Percentiles rank a stretch among this genome's conserved stretches.
Conservation (phyloP, 1,284 basidiomycete species). For the Marasmius oreades region DNA sequence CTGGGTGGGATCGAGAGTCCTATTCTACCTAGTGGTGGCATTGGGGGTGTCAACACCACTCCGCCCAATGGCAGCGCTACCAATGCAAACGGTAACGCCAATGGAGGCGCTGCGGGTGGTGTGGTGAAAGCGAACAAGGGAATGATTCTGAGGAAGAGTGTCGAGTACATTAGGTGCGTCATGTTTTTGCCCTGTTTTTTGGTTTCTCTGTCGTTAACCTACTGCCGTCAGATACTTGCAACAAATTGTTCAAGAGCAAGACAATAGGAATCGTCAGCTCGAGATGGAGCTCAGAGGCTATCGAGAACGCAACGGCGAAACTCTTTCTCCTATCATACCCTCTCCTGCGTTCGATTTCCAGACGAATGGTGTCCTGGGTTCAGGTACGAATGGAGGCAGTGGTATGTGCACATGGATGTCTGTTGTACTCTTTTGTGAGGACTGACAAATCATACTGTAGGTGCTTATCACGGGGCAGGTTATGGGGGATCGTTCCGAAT, state of each 20-base stretch:
- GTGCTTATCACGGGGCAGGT: background rate
- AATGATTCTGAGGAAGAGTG: constrained; percentile 84
- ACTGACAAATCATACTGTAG: background rate
- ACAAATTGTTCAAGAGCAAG: constrained; percentile 76
- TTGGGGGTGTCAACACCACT: background rate
- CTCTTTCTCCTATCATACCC: background rate
- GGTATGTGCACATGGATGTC: background rate
- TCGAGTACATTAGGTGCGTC: constrained; percentile 77
- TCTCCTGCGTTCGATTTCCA: background rate
- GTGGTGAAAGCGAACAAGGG: constrained; percentile 86
- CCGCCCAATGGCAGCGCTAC: constrained; percentile 17
- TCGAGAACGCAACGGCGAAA: constrained; percentile 20
- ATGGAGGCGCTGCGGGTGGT: too few species aligned
- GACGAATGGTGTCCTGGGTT: background rate
- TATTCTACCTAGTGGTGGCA: background rate
- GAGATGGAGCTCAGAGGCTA: constrained; percentile 59
- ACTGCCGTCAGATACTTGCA: constrained; percentile 63
- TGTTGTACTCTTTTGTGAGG: background rate
- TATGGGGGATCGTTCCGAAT: constrained; percentile 1
- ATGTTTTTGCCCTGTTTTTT: constrained; percentile 5
- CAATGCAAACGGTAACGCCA: constrained; percentile 19
- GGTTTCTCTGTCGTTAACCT: background rate
- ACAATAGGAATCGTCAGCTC: constrained; percentile 70
- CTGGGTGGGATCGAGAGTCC: background rate
- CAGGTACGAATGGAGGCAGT: background rate